phyloP scores from a whole-genome alignment of 345 rosid genomes.

The Arabidopsis thaliana region DNA sequence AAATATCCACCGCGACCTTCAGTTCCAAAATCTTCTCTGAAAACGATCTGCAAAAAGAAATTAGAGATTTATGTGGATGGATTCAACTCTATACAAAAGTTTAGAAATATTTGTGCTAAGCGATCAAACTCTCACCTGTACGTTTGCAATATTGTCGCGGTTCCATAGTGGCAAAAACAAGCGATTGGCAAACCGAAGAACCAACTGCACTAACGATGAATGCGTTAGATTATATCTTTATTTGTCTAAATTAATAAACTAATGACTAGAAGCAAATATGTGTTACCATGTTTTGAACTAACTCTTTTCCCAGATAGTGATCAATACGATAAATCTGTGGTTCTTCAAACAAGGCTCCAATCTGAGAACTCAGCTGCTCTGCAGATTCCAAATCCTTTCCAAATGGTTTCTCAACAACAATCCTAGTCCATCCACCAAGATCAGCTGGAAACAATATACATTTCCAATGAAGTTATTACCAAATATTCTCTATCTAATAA shows the following conservation, averaged over 20 bases:
- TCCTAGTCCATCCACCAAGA: constrained; percentile 95
- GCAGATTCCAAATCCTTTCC: constrained; percentile 89
- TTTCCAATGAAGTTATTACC: neutral
- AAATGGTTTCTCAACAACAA: constrained; percentile 97
- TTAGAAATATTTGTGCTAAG: neutral
- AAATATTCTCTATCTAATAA: constrained; percentile 1
- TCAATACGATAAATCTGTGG: constrained; percentile 93
- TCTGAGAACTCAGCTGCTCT: constrained; percentile 81
- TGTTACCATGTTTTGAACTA: constrained; percentile 95
- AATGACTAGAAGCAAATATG: constrained; percentile 19
- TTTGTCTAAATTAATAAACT: constrained; percentile 18
- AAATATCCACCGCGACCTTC: constrained; percentile 99
- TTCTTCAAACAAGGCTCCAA: constrained; percentile 91
- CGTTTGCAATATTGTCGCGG: constrained; percentile 93
- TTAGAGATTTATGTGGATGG: neutral
- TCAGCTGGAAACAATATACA: constrained; percentile 58
- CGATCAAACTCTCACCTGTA: constrained; percentile 68
- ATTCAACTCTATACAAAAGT: constrained; percentile 11
- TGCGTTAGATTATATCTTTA: constrained; percentile 34
- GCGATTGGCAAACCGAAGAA: constrained; percentile 98
- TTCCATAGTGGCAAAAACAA: constrained; percentile 96
- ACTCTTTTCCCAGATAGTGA: constrained; percentile 95
- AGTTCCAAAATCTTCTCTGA: constrained; percentile 98
- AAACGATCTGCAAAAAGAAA: constrained; percentile 69
- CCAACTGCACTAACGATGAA: constrained; percentile 61